Conservation (phyloP, 1,284 basidiomycete species). For the Pholiota adiposa region DNA sequence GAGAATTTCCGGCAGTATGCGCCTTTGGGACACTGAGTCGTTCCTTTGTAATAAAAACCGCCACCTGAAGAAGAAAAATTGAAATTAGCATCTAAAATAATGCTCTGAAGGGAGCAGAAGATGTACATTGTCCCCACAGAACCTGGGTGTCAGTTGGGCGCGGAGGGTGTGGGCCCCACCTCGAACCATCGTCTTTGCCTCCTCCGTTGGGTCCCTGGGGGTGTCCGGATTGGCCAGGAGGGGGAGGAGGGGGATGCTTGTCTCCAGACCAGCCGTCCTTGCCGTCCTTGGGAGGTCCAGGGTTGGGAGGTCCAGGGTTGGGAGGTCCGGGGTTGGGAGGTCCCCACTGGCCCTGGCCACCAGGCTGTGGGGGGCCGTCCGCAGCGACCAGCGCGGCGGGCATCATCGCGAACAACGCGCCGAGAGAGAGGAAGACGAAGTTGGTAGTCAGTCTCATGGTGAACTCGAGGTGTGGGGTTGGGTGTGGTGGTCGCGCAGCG, state of each 20-base stretch:
- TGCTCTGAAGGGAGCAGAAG: not conserved
- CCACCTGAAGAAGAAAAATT: slow-evolving; percentile 16
- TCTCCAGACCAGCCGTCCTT: too few relatives aligned
- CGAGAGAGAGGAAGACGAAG: slow-evolving; percentile 10
- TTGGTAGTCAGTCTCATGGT: slow-evolving; percentile 8
- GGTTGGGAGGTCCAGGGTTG: not conserved
- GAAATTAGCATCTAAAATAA: not conserved
- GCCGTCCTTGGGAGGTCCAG: too few relatives aligned
- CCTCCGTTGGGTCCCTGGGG: too few relatives aligned
- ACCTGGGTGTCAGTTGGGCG: slow-evolving; percentile 16
- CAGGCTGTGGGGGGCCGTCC: slow-evolving; percentile 8
- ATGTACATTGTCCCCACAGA: slow-evolving; percentile 21
- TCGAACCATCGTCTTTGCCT: not conserved
- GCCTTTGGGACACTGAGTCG: slow-evolving; percentile 20
- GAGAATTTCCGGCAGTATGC: slow-evolving; percentile 27
- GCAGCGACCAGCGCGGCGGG: slow-evolving; percentile 11
- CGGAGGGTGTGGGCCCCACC: not conserved
- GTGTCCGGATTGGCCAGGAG: too few relatives aligned
- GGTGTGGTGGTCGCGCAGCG: not conserved
- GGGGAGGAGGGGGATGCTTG: not conserved
- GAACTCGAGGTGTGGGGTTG: slow-evolving; percentile 1
- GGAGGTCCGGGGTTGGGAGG: not conserved
- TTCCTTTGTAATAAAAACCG: slow-evolving; percentile 24
- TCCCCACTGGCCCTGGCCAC: too few relatives aligned
- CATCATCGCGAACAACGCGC: slow-evolving; percentile 7